Conservation (phyloP, 805 yeast species). For the Yarrowia hollandica region DNA sequence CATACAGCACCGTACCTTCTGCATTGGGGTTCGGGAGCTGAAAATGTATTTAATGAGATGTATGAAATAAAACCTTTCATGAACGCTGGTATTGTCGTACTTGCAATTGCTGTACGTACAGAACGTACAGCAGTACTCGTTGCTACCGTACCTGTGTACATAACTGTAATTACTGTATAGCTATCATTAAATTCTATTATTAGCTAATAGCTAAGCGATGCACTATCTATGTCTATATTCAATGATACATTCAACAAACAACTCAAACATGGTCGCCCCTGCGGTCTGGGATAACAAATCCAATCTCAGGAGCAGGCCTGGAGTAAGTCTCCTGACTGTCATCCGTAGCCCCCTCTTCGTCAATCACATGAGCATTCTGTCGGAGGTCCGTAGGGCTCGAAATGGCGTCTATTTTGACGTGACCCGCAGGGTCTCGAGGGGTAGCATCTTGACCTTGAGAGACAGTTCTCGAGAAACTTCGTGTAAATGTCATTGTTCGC, state of each 20-base stretch:
- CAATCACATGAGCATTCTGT: background rate
- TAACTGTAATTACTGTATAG: background rate
- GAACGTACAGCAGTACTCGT: too few relatives aligned
- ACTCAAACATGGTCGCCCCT: constrained; percentile 4
- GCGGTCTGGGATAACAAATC: constrained; percentile 11
- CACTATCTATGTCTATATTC: background rate
- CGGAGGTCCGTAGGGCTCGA: constrained; percentile 3
- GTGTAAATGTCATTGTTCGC: background rate
- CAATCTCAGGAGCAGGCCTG: constrained; percentile 5
- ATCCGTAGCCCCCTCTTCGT: background rate
- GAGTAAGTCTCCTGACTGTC: constrained; percentile 13
- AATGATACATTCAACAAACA: background rate
- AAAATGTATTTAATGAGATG: too few relatives aligned
- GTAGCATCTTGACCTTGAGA: background rate
- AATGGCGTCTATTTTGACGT: constrained; percentile 4
- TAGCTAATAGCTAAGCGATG: too few relatives aligned
- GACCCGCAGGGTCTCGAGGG: constrained; percentile 16
- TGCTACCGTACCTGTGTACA: too few relatives aligned
- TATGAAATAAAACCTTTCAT: too few relatives aligned
- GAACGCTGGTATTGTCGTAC: too few relatives aligned
- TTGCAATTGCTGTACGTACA: too few relatives aligned
- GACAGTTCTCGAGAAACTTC: background rate
- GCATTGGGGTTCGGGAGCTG: too few relatives aligned
- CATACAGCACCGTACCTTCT: too few relatives aligned
- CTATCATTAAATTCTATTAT: too few relatives aligned